Base-by-base conservation (phyloP, 371 early-diverging fungal genomes). In the Chytridium lagenaria region DNA sequence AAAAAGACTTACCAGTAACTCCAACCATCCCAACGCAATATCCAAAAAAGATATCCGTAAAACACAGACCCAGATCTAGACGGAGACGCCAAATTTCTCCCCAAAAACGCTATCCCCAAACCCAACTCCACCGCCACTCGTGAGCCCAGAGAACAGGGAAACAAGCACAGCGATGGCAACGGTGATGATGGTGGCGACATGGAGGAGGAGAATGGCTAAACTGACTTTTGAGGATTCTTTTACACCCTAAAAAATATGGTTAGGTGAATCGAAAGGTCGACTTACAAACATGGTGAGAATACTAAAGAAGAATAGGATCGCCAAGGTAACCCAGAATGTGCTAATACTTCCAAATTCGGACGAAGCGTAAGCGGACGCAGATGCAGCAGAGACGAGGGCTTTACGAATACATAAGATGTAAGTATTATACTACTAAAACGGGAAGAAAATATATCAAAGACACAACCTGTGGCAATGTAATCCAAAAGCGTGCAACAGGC, bases 11-110 rank as follows among this genome's bases (percentile, higher is more conserved):
- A n/a, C 89, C 89, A 33, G 89, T 89, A 34, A 86, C 84, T 2
- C 87, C 87, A 30, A 89, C 74, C 69, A 89, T 78, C 22, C 87
- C 87, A n/a, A 86, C 79, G 68, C 88, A 87, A 36, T 86, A 79
- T 36, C 90, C 90, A 64, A 77, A 80, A 34, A 89, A 81, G 70
- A 84, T 73, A 30, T 78, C 73, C 0, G 57, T 44, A n/a, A 7
- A 7, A 7, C 44, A 44, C 44, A 7, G 44, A 44, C 12, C 44
- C 44, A 44, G 12, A 12, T 44, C 44, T 7, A 49, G 38, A 76
- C 82, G 49, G 75, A 73, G 19, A 80, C 77, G 63, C 77, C 70
- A 0, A 84, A 79, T 44, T 44, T 7, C 44, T 7, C 19, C 44
- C 44, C 44, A 44, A 44, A 12, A 44, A n/a, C n/a, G n/a, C n/a